Base-by-base conservation (phyloP, 2,329 filamentous ascomycete genomes). In the Chalaropsis thielavioides region DNA sequence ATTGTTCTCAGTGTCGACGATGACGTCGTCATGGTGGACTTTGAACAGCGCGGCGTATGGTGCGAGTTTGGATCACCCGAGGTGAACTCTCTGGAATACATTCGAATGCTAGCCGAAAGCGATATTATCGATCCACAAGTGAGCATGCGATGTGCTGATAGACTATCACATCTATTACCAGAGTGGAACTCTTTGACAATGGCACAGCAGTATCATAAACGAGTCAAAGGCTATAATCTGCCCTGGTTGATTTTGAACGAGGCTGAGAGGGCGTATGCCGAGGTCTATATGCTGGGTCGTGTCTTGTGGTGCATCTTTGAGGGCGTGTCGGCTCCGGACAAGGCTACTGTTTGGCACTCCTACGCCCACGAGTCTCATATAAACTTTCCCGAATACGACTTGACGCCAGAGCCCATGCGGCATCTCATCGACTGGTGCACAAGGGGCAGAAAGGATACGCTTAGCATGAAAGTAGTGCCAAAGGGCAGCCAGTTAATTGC, bases 301-400 rank as follows among this genome's bases (percentile, higher is more conserved):
- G 75, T 83, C 31, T 74, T 85, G 59, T 85, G 82, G 82, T 85
- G 83, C 70, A 78, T 85, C 17, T 85, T 85, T 65, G 83, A 85
- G 70, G 81, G 81, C 22, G 78, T 80, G 69, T 81, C 80, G 66
- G 81, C 81, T 1, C 82, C 82, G 1, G 80, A 85, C 69, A 76
- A 76, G 67, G 78, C 79, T 1, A 79, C 80, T 2, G 76, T 83
- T 13, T 84, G 82, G 82, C 77, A 82, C 68, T 84, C 82, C 58
- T 84, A 84, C 70, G 74, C 74, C 17, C 79, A 78, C 72, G 82
- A 84, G 70, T 79, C 82, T 1, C 74, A 78, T 17, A 73, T 81
- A 13, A 80, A 83, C 71, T 85, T 85, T 64, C 83, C 83, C 0
- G 73, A 74, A 8, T 84, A 80, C 70, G 69, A 70, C 15, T 72